Conservation (phyloP, 2,329 filamentous ascomycete genomes). For the Mollisia scopiformis region DNA sequence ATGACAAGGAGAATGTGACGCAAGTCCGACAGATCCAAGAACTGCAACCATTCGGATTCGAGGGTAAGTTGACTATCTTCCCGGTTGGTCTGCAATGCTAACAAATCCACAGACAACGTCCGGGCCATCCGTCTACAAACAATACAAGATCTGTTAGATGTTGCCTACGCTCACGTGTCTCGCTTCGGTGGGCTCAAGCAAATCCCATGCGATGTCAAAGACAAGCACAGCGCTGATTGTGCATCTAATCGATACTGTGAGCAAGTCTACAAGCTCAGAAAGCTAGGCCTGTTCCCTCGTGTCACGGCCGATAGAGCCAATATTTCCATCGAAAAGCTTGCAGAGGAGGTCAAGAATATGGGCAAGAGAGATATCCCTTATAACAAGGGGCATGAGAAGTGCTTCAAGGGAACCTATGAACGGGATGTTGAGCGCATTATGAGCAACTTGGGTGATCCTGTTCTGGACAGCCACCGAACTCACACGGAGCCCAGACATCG, state of each 20-base stretch:
- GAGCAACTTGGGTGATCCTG: not conserved
- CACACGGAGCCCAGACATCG: too few species aligned
- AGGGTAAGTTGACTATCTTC: not conserved
- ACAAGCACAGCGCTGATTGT: too few species aligned
- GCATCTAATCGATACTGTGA: not conserved
- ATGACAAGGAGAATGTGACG: not conserved
- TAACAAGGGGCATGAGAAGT: not conserved
- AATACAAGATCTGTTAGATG: not conserved
- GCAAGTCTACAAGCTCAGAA: not conserved
- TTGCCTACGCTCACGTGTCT: not conserved
- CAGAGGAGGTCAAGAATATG: not conserved
- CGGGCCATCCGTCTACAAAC: not conserved
- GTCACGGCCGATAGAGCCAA: not conserved
- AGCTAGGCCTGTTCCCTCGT: not conserved
- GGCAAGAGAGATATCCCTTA: not conserved
- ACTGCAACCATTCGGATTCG: not conserved
- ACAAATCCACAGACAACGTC: not conserved
- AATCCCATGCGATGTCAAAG: not conserved
- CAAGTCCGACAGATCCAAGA: not conserved
- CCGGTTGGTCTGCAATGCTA: too few species aligned
- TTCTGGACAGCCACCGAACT: not conserved
- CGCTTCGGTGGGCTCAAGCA: not conserved
- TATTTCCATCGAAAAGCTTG: not conserved
- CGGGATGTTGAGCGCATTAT: not conserved
- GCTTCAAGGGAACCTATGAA: not conserved